A percentile compares a stretch with the other conserved stretches of the same genome.
These are phyloP conservation scores for Saccharomyces kudriavzevii DNA, from an alignment of 805 yeast genomes.

Conservation along the genomic window DNA sequence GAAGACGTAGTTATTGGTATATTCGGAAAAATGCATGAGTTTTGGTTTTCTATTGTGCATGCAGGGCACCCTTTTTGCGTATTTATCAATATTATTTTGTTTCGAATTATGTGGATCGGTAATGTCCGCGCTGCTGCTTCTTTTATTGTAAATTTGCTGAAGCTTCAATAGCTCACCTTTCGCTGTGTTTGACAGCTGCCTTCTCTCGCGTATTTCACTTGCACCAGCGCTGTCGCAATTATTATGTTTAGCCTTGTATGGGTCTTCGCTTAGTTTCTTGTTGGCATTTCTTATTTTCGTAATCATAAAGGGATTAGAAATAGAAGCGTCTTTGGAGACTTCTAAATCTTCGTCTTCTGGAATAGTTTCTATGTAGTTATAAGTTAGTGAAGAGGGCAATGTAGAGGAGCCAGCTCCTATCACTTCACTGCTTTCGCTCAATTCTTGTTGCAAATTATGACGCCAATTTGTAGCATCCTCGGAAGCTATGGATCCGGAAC, in stretches of 20 bases:
- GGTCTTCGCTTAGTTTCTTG: neutral
- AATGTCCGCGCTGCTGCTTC: neutral
- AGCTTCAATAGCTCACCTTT: neutral
- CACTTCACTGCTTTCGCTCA: neutral
- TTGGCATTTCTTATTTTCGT: slow-evolving; percentile 7
- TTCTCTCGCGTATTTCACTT: neutral
- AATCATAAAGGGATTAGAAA: slow-evolving; percentile 20
- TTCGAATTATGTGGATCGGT: neutral
- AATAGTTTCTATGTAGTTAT: slow-evolving; percentile 3
- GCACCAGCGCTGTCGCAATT: neutral
- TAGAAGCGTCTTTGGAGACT: slow-evolving; percentile 10
- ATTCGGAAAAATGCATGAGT: neutral
- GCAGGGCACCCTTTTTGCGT: neutral
- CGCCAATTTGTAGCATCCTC: slow-evolving; percentile 11
- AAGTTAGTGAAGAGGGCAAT: slow-evolving; percentile 10
- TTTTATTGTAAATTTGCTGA: neutral
- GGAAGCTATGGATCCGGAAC: slow-evolving; percentile 10
- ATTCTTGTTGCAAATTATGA: slow-evolving; percentile 4
- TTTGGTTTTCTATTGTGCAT: neutral
- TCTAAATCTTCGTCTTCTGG: slow-evolving; percentile 15
- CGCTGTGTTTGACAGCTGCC: neutral
- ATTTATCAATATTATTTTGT: neutral
- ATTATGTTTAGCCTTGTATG: neutral
- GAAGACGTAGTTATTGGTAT: neutral
- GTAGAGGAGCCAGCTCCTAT: neutral